Evolutionary conservation across 2,329 filamentous ascomycete genomes (phyloP), one percentile per base, ranked within the genome.

Genomic region (Polytolypa hystricis): DNA sequence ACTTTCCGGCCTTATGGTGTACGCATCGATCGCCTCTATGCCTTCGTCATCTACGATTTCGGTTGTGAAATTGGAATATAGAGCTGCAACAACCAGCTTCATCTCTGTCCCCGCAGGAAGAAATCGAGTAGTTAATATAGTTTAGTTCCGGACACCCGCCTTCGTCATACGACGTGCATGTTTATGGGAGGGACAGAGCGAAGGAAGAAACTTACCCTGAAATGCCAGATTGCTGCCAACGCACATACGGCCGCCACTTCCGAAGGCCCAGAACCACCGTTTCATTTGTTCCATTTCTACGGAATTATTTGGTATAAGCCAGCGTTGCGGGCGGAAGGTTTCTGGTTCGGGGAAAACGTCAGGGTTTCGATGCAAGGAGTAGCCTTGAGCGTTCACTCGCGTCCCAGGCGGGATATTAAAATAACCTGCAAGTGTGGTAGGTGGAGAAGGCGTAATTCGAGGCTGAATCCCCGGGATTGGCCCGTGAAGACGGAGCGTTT

Each of bases 31-130:
- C 44, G 74, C 75, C 49, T 81, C 74, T 43, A 83, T 78, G 0
- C 70, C 71, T 1, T 66, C 61, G 45, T 81, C 78, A 39, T 81
- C 64, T 2, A 82, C 65, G 34, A 82, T 65, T 3, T 65, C 54
- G 0, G 71, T 80, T 4, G 56, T 67, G 51, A 74, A 82, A 38
- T 78, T 81, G 3, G 74, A 72, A 55, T 85, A 89, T 4, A 91
- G 72, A 2, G 74, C 71, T 0, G 80, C 79, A 20, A 80, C 60
- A 4, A 79, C 72, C 30, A 81, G 65, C 57, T 86, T 86, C 62
- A 86, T 83, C 45, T 83, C 81, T 80, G 47, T 50, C 35, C 29
- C 4, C 5, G 15, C n/a, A n/a, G n/a, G n/a, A n/a, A n/a, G n/a
- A n/a, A n/a, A n/a, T n/a, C n/a, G n/a, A n/a, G n/a, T n/a, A n/a